These are phyloP conservation scores for Backusella liffmaniae DNA, from an alignment of 192 early-diverging fungal species.

Conservation along the genomic window DNA sequence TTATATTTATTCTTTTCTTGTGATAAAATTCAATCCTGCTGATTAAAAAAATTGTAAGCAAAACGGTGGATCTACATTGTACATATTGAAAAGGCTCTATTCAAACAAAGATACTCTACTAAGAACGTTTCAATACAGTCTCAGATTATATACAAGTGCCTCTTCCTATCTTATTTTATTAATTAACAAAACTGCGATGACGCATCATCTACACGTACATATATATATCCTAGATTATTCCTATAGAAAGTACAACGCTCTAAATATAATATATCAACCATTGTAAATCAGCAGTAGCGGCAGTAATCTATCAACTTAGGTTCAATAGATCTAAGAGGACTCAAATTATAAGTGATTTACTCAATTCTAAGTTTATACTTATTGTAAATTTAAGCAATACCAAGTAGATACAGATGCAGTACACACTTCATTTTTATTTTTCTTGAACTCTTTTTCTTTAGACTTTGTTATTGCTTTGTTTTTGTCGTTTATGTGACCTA, in stretches of 20 bases:
- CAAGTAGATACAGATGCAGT: slow-evolving; percentile 1
- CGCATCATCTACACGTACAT: slow-evolving; percentile 5
- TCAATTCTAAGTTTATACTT: background rate
- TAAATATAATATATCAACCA: slow-evolving; percentile 1
- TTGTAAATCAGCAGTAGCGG: slow-evolving; percentile 5
- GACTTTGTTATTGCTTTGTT: slow-evolving; percentile 1
- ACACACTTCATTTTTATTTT: background rate
- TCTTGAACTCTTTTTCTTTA: slow-evolving; percentile 4
- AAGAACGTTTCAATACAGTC: background rate
- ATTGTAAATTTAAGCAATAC: background rate
- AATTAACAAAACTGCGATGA: slow-evolving; percentile 4
- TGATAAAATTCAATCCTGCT: slow-evolving; percentile 14
- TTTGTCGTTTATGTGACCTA: background rate
- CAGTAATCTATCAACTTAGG: slow-evolving; percentile 4
- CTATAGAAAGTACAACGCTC: background rate
- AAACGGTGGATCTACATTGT: slow-evolving; percentile 1
- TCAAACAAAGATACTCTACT: background rate
- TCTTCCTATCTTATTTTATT: slow-evolving; percentile 1
- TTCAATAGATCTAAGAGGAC: background rate
- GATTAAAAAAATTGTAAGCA: slow-evolving; percentile 2
- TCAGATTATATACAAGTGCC: slow-evolving; percentile 4
- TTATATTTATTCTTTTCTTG: slow-evolving; percentile 18
- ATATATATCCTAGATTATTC: background rate
- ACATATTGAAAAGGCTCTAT: slow-evolving; percentile 2
- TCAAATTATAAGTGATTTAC: background rate